These are phyloP conservation scores for Aspergillus ustus DNA, from an alignment of 2,329 filamentous ascomycete species.

Conservation along the genomic window DNA sequence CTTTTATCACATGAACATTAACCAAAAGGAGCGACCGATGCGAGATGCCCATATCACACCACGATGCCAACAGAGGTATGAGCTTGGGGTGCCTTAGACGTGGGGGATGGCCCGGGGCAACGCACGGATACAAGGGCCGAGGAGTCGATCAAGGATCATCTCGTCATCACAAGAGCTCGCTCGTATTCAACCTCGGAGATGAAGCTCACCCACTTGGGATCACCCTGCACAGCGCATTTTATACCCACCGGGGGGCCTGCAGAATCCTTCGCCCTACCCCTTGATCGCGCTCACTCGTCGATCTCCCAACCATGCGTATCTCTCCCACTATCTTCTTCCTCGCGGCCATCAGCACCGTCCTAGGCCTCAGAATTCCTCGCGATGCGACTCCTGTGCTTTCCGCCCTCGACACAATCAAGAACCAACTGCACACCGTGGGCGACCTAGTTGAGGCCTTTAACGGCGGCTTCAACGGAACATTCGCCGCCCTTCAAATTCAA, in stretches of 20 bases:
- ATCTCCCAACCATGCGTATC: background rate
- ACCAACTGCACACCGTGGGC: background rate
- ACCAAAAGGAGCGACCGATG: too few relatives aligned
- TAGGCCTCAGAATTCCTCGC: background rate
- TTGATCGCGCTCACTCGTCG: background rate
- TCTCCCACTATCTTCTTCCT: background rate
- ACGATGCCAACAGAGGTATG: background rate
- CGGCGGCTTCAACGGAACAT: background rate
- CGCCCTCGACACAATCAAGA: background rate
- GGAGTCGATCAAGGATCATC: background rate
- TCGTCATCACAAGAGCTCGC: too few relatives aligned
- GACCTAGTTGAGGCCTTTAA: background rate
- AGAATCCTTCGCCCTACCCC: background rate
- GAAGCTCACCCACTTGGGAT: background rate
- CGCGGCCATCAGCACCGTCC: background rate
- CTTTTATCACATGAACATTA: too few relatives aligned
- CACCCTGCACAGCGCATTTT: background rate
- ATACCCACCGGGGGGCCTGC: background rate
- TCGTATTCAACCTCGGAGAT: background rate
- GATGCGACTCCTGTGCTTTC: background rate
- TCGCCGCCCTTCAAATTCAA: background rate
- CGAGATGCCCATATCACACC: too few relatives aligned
- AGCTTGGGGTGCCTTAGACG: background rate
- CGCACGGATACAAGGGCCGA: background rate
- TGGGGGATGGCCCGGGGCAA: background rate